Conservation (phyloP, 2,329 filamentous ascomycete species). For the Alternaria sp. region DNA sequence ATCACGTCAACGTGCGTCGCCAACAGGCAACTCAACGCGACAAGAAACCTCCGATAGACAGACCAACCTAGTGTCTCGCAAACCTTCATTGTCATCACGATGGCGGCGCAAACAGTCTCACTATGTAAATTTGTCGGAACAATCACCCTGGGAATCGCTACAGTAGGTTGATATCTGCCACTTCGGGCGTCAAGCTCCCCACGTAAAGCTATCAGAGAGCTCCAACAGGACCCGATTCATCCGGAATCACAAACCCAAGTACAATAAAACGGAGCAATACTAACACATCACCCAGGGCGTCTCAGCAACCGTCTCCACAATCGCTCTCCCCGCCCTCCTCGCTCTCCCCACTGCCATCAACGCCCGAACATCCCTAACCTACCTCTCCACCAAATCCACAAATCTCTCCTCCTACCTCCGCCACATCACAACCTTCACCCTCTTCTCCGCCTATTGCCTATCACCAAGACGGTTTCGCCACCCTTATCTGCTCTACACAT, state of each 20-base stretch:
- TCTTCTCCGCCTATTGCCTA: slow-evolving; percentile 79
- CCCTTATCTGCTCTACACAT: slow-evolving; percentile 89
- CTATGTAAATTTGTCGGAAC: slow-evolving; percentile 93
- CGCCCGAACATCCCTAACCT: slow-evolving; percentile 67
- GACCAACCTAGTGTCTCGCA: neutral
- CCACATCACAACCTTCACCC: slow-evolving; percentile 72
- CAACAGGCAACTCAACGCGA: neutral
- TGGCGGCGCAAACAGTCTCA: slow-evolving; percentile 75
- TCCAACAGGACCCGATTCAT: neutral
- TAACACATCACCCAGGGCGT: slow-evolving; percentile 70
- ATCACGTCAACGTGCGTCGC: slow-evolving; percentile 32
- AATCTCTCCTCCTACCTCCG: slow-evolving; percentile 67
- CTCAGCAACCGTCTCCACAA: slow-evolving; percentile 80
- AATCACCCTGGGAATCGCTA: slow-evolving; percentile 85
- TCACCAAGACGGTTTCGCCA: slow-evolving; percentile 80
- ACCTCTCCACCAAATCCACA: slow-evolving; percentile 67
- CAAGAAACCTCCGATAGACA: neutral
- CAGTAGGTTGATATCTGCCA: slow-evolving; percentile 66
- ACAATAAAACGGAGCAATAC: neutral
- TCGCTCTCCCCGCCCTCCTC: slow-evolving; percentile 82
- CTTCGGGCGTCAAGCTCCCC: slow-evolving; percentile 15
- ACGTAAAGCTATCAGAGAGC: slow-evolving; percentile 17
- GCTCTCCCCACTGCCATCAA: slow-evolving; percentile 78
- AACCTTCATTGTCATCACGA: slow-evolving; percentile 29
- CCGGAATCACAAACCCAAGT: neutral